Base-by-base conservation (phyloP, 2,329 filamentous ascomycete genomes). In the Talaromyces sp. region DNA sequence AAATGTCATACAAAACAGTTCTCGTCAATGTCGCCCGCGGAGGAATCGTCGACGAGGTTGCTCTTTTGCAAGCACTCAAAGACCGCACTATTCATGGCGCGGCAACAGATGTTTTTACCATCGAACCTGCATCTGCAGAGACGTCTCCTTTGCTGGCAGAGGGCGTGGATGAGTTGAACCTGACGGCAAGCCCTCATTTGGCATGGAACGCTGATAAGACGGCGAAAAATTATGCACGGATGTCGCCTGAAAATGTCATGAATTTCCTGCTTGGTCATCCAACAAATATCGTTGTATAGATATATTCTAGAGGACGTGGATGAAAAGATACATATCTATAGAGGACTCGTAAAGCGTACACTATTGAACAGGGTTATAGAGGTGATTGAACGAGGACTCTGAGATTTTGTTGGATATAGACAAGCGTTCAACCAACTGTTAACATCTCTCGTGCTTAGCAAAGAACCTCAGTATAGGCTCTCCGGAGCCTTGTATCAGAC, bases 201-300 rank as follows among this genome's bases (percentile, higher is more conserved):
- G 84, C 85, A 0, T 86, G 84, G 84, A 81, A 80, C 68, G 79
- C 82, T 1, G 76, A 79, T 56, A 78, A 74, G 68, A 85, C 82
- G 4, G 74, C 82, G 65, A 73, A 78, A 52, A 84, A 81, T 19
- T 63, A 63, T 59, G 49, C 60, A 31, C 24, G 49, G 4, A 66
- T 62, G 54, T 62, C 64, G n/a, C 43, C 60, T 27, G 22, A 39
- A 19, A 66, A 66, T 50, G 59, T 66, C 7, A 33, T 31, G 33
- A 66, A 62, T 49, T 66, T 52, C 19, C 39, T 66, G 3, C 47
- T 62, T 11, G 64, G 60, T 7, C 19, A 27, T n/a, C 64, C 60
- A 14, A 62, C 64, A n/a, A 66, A 66, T 35, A 9, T 66, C 19
- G 27, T 65, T 31, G 63, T 66, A 24, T 66, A 56, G n/a, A 37